phyloP scores from a whole-genome alignment of 2,329 filamentous ascomycete species.

The Helotiales sp. region DNA sequence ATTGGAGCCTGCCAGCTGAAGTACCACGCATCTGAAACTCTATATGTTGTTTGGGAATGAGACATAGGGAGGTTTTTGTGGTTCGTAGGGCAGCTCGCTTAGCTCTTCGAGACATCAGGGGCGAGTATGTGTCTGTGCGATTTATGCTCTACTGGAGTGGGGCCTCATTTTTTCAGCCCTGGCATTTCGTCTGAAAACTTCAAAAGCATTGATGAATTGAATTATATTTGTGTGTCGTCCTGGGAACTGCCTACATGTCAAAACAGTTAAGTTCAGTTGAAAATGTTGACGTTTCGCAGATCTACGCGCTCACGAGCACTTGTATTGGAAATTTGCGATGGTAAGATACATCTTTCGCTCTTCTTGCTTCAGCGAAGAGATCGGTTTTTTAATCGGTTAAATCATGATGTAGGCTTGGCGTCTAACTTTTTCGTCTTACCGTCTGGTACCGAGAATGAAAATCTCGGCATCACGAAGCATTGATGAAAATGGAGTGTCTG shows the following conservation, averaged over 20 bases:
- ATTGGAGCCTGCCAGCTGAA: slow-evolving; percentile 8
- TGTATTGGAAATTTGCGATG: neutral
- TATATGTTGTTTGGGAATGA: slow-evolving; percentile 6
- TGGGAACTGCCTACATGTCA: slow-evolving; percentile 5
- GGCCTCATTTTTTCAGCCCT: neutral
- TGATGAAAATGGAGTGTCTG: neutral
- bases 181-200: slow-evolving; percentile 6
- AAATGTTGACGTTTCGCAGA: neutral
- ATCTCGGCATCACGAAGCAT: neutral
- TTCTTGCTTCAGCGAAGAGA: neutral
- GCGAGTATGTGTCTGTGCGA: slow-evolving; percentile 7
- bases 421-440: neutral
- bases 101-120: slow-evolving; percentile 10
- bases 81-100: slow-evolving; percentile 9
- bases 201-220: neutral
- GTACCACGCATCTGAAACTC: slow-evolving; percentile 1
- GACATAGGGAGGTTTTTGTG: slow-evolving; percentile 3
- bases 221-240: neutral
- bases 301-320: neutral
- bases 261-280: neutral
- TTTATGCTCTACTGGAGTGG: neutral
- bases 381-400: neutral
- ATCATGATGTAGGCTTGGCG: neutral
- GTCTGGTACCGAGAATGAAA: neutral
- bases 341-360: neutral